phyloP scores from a whole-genome alignment of 2,329 filamentous ascomycete species.

The Fusarium sp. region DNA sequence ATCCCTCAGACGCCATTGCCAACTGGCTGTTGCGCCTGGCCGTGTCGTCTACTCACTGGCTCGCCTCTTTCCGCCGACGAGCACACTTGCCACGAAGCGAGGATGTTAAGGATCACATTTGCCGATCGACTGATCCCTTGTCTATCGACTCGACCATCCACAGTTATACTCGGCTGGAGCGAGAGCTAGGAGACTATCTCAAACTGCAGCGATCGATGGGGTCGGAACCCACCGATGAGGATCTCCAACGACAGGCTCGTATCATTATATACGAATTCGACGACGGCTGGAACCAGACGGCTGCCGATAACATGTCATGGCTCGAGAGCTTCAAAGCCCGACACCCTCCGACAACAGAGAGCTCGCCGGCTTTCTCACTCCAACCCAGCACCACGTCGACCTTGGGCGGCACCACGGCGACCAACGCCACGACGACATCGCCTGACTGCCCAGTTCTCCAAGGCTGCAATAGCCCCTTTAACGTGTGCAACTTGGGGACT shows the following conservation, averaged over 20 bases:
- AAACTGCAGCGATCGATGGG: constrained; percentile 58
- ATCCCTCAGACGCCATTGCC: constrained; percentile 62
- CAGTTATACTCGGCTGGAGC: constrained; percentile 67
- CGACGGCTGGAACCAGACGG: constrained; percentile 74
- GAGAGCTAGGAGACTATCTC: constrained; percentile 66
- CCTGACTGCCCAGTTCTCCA: constrained; percentile 23
- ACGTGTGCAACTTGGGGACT: constrained; percentile 12
- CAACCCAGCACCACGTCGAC: constrained; percentile 35
- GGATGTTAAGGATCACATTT: constrained; percentile 62
- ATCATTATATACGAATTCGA: constrained; percentile 72
- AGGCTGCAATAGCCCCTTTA: constrained; percentile 10
- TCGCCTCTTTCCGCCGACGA: constrained; percentile 66
- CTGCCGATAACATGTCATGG: constrained; percentile 67
- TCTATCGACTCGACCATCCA: constrained; percentile 71
- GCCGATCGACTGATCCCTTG: constrained; percentile 64
- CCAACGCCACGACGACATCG: constrained; percentile 28
- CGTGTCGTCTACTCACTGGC: constrained; percentile 63
- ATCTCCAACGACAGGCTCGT: constrained; percentile 68
- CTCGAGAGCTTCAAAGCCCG: constrained; percentile 64
- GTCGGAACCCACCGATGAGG: constrained; percentile 63
- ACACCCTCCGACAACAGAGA: constrained; percentile 48
- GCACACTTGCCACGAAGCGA: constrained; percentile 69
- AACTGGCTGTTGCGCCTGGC: constrained; percentile 69
- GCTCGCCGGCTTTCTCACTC: constrained; percentile 41
- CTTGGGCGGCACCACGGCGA: constrained; percentile 20